Percentiles rank a stretch among this genome's conserved stretches.
phyloP scores from a whole-genome alignment of 495 filamentous ascomycete genomes.

The Aspergillus taichungensis region DNA sequence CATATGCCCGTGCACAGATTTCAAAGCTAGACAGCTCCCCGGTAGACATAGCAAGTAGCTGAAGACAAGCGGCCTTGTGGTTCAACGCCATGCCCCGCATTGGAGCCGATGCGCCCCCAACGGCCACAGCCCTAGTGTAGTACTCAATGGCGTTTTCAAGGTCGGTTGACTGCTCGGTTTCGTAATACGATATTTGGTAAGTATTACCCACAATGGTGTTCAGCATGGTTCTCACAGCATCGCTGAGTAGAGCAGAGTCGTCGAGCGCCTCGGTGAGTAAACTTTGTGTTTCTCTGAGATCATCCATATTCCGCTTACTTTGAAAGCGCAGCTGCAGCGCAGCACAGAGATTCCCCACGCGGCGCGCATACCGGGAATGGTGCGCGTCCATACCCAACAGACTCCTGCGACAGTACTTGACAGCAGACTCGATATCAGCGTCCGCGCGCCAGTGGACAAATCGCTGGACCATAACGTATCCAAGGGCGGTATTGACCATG shows the following conservation, averaged over 20 bases:
- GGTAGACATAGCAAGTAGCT: neutral
- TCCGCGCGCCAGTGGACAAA: neutral
- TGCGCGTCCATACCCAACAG: neutral
- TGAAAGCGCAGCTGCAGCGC: slow-evolving; percentile 1
- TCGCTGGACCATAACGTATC: neutral
- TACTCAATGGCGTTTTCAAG: neutral
- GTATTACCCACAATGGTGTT: neutral
- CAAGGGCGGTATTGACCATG: neutral
- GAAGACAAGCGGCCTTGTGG: neutral
- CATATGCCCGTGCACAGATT: neutral
- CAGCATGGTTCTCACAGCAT: neutral
- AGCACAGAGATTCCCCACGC: neutral
- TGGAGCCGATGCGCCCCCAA: neutral
- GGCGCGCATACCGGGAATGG: neutral
- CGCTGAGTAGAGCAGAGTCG: neutral
- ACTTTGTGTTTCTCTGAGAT: neutral
- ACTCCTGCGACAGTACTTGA: neutral
- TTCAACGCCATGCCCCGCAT: neutral
- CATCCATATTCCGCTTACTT: neutral
- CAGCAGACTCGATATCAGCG: neutral
- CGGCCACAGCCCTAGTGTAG: neutral
- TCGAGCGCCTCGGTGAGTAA: neutral
- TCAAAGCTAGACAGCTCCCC: neutral
- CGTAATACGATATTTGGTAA: neutral
- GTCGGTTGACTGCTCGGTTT: neutral